These are phyloP conservation scores for Ceratorhiza oryzae-sativae DNA, from an alignment of 1,284 basidiomycete genomes.

Conservation along the genomic window DNA sequence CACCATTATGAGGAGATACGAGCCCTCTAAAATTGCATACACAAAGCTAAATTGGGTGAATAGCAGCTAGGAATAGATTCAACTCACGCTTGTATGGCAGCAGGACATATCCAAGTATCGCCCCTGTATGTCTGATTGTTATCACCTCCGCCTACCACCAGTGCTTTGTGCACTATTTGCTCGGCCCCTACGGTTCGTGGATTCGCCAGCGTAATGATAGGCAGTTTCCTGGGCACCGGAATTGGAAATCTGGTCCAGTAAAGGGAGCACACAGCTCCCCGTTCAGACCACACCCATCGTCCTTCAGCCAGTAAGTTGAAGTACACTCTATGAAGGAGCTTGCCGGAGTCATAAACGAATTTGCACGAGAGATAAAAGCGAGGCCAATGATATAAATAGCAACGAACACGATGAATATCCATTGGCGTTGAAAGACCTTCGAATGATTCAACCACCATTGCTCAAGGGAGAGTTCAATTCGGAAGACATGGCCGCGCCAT, in stretches of 20 bases:
- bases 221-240: constrained; percentile 84
- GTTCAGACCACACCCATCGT: constrained; percentile 79
- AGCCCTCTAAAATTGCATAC: constrained; percentile 63
- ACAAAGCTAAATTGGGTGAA: constrained; percentile 4
- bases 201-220: constrained; percentile 73
- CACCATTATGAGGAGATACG: constrained; percentile 69
- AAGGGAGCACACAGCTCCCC: constrained; percentile 75
- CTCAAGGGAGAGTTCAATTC: constrained; percentile 19
- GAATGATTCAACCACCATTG: constrained; percentile 32
- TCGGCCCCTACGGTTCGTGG: constrained; percentile 76
- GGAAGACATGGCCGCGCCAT: constrained; percentile 1
- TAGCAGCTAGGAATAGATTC: neutral
- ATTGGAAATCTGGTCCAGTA: constrained; percentile 65
- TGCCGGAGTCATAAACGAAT: constrained; percentile 71
- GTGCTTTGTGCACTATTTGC: constrained; percentile 69
- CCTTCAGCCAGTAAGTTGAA: constrained; percentile 70
- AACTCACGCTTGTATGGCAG: constrained; percentile 81
- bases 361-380: constrained; percentile 73
- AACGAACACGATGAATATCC: constrained; percentile 63
- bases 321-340: constrained; percentile 72
- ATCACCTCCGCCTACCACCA: constrained; percentile 86
- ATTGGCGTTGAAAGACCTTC: constrained; percentile 49
- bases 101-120: constrained; percentile 85
- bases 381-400: constrained; percentile 73
- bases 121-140: constrained; percentile 73